Percentiles rank a stretch among this genome's conserved stretches.
phyloP scores from a whole-genome alignment of 202 grass and related monocot species.

The Zoysia matrella region DNA sequence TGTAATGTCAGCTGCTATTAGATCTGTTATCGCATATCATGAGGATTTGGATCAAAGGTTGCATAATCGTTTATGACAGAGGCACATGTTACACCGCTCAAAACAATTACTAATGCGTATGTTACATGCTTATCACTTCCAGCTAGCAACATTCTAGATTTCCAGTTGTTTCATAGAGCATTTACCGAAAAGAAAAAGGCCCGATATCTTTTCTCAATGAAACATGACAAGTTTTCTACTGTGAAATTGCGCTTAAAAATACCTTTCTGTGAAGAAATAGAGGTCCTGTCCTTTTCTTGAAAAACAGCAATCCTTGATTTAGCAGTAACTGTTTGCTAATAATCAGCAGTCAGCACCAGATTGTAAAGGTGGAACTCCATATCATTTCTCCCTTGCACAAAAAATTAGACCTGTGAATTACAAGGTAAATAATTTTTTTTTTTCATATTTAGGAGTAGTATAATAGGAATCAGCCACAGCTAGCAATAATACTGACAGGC shows the following conservation, averaged over 20 bases:
- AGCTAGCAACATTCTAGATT: conserved; percentile 26
- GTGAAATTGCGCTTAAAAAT: background rate
- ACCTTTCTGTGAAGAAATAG: conserved; percentile 4
- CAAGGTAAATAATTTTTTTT: background rate
- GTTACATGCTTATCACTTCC: background rate
- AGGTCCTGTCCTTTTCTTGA: background rate
- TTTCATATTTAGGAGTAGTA: background rate
- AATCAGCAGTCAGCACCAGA: background rate
- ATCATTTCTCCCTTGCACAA: background rate
- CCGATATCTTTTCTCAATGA: background rate
- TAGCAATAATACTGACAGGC: too few species aligned
- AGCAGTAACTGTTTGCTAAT: background rate
- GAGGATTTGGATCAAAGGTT: conserved; percentile 8
- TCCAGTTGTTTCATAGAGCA: conserved; percentile 7
- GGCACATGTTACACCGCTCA: background rate
- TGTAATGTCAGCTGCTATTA: background rate
- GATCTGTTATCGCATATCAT: background rate
- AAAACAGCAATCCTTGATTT: background rate
- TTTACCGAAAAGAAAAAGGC: background rate
- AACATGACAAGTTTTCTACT: background rate
- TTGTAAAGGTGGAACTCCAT: conserved; percentile 1
- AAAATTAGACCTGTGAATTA: conserved; percentile 10
- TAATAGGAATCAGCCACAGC: background rate
- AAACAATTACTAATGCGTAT: background rate
- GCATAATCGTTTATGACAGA: background rate